A percentile compares a stretch with the other conserved stretches of the same genome.
Conservation (phyloP, 768 basidiomycete species). For the Amanita muscaria region DNA sequence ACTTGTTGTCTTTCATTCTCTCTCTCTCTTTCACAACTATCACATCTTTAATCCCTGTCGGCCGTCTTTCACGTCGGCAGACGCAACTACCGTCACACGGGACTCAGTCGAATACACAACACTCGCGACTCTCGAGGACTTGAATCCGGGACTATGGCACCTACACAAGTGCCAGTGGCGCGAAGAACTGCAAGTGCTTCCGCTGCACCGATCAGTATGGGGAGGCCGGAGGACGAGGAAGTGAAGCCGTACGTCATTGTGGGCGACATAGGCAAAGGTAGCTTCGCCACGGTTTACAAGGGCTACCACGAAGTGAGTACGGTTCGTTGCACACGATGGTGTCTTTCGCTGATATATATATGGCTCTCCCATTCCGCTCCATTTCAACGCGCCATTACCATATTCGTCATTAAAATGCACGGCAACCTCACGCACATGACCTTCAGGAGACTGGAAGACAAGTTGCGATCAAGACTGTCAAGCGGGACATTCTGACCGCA, state of each 20-base stretch:
- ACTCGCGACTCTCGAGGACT: too few relatives aligned
- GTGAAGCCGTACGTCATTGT: conserved; percentile 71
- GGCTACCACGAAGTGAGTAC: conserved; percentile 77
- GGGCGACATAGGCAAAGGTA: conserved; percentile 77
- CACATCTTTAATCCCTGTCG: background rate
- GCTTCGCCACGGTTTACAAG: conserved; percentile 94
- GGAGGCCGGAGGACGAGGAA: conserved; percentile 51
- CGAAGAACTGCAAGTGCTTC: conserved; percentile 6
- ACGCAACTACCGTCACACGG: too few relatives aligned
- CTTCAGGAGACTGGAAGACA: conserved; percentile 68
- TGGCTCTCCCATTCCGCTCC: background rate
- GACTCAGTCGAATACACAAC: too few relatives aligned
- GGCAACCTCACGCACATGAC: too few relatives aligned
- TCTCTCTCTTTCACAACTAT: background rate
- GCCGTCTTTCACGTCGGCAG: too few relatives aligned
- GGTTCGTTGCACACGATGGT: background rate
- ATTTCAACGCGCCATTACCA: too few relatives aligned
- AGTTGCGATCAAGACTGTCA: conserved; percentile 94
- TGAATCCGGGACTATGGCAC: background rate
- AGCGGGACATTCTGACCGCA: conserved; percentile 74
- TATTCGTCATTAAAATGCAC: too few relatives aligned
- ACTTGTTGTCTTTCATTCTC: background rate
- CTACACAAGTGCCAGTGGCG: background rate
- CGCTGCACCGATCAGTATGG: conserved; percentile 9
- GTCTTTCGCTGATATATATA: background rate